phyloP scores from a whole-genome alignment of 2,329 filamentous ascomycete genomes.

The Hyphodiscus sp. region DNA sequence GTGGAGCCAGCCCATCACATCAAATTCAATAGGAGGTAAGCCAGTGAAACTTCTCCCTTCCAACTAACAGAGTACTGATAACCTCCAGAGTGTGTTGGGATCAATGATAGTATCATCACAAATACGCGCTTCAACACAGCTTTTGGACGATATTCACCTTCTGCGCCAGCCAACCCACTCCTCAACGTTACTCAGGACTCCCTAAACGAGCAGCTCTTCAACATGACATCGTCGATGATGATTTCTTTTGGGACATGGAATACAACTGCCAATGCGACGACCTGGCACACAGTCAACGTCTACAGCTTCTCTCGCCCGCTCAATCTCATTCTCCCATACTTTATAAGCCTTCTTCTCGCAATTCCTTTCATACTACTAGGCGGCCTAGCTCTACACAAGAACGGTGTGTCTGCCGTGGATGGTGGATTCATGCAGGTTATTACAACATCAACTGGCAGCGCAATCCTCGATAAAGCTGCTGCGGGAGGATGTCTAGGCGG shows the following conservation, averaged over 20 bases:
- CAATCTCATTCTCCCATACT: conserved; percentile 19
- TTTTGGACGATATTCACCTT: conserved; percentile 4
- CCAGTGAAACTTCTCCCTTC: no score
- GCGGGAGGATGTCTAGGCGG: conserved; percentile 18
- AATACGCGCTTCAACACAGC: conserved; percentile 14
- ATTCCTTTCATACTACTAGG: conserved; percentile 17
- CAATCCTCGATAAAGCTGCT: conserved; percentile 12
- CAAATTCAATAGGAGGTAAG: neutral
- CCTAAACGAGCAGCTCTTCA: conserved; percentile 18
- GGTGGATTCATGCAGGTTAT: conserved; percentile 18
- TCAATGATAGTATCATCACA: conserved; percentile 7
- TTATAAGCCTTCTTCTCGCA: conserved; percentile 8
- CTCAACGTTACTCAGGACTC: conserved; percentile 13
- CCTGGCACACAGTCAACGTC: conserved; percentile 8
- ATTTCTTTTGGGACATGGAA: conserved; percentile 9
- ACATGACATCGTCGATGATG: conserved; percentile 16
- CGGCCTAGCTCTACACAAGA: conserved; percentile 7
- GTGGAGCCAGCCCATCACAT: no score
- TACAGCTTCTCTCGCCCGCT: conserved; percentile 19
- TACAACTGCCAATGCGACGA: conserved; percentile 12
- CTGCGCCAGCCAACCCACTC: neutral
- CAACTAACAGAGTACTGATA: no score
- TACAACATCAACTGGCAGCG: conserved; percentile 15
- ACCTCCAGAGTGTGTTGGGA: neutral
- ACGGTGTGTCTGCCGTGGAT: conserved; percentile 16